These are phyloP conservation scores for Cyberlindnera mississippiensis DNA, from an alignment of 805 yeast genomes.

Conservation along the genomic window DNA sequence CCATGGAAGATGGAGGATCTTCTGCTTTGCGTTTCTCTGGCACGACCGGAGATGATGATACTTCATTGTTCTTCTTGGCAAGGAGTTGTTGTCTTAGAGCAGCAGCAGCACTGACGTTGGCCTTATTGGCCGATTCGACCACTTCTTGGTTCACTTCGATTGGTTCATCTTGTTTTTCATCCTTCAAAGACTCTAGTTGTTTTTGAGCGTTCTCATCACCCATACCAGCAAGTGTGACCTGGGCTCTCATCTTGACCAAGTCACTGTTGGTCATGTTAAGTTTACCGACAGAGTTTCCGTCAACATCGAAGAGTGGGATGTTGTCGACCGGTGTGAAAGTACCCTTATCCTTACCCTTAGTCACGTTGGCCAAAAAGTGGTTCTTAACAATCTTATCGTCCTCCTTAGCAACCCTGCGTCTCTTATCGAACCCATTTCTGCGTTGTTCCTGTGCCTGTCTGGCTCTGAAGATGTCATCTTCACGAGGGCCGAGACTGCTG, in stretches of 20 bases:
- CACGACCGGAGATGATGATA: constrained; percentile 7
- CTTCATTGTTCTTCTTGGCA: constrained; percentile 23
- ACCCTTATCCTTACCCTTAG: constrained; percentile 73
- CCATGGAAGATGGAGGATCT: constrained; percentile 7
- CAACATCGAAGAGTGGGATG: constrained; percentile 71
- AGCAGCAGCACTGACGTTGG: constrained; percentile 44
- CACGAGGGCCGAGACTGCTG: constrained; percentile 62
- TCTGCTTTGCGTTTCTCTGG: constrained; percentile 24
- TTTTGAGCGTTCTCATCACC: constrained; percentile 26
- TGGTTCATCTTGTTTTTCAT: neutral
- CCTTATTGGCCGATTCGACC: constrained; percentile 32
- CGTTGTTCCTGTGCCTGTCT: constrained; percentile 68
- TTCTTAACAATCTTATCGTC: constrained; percentile 43
- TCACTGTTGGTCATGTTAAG: constrained; percentile 64
- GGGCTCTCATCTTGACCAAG: constrained; percentile 57
- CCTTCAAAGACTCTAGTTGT: constrained; percentile 25
- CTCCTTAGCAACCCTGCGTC: constrained; percentile 47
- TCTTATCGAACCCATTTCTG: constrained; percentile 58
- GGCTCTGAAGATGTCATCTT: constrained; percentile 69
- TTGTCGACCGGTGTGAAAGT: constrained; percentile 65
- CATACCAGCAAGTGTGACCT: constrained; percentile 40
- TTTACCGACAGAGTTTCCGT: constrained; percentile 72
- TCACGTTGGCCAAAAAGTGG: constrained; percentile 46
- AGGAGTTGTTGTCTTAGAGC: constrained; percentile 35
- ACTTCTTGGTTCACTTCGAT: constrained; percentile 20